phyloP scores from a whole-genome alignment of 2,329 filamentous ascomycete species.

The Apiospora marii region DNA sequence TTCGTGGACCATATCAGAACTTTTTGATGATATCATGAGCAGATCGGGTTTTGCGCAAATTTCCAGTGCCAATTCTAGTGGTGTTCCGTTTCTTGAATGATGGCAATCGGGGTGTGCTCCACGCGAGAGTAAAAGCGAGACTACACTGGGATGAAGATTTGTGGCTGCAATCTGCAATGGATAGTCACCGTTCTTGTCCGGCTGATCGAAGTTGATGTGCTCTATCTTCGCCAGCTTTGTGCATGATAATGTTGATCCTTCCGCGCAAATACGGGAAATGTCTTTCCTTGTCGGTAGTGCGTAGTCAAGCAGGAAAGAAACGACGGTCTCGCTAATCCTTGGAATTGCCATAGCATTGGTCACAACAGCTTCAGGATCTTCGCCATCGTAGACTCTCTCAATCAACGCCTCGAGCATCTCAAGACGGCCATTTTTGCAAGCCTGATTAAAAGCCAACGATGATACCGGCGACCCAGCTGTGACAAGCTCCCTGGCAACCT shows the following conservation, averaged over 20 bases:
- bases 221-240: neutral
- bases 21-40: neutral
- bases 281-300: neutral
- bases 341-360: neutral
- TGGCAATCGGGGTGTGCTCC: neutral
- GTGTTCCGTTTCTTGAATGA: neutral
- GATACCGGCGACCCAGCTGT: neutral
- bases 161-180: neutral
- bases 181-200: neutral
- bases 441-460: neutral
- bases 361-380: neutral
- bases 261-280: neutral
- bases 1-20: neutral
- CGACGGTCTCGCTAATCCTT: neutral
- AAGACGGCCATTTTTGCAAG: neutral
- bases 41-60: neutral
- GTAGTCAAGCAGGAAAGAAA: neutral
- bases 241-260: neutral
- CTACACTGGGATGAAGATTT: neutral
- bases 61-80: neutral
- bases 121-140: neutral
- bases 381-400: neutral
- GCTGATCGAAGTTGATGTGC: neutral
- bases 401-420: neutral
- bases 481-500: neutral